Evolutionary conservation across 805 yeast species (phyloP), one percentile per base, ranked within the genome.

Genomic region (Cyberlindnera xylosilytica): DNA sequence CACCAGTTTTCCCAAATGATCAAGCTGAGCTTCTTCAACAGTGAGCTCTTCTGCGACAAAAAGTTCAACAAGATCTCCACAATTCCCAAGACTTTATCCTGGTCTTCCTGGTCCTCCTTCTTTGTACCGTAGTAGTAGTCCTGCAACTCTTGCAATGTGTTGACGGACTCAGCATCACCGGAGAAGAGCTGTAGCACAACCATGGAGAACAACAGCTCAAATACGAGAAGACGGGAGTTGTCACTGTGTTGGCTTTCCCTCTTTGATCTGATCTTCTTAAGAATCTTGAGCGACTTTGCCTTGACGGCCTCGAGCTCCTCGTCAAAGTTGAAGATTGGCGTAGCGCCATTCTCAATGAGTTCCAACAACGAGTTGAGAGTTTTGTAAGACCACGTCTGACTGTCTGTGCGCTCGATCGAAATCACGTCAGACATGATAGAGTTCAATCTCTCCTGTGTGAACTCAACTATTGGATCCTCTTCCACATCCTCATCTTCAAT

Each of bases 201-300:
- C 74, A 86, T 78, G 0, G 96, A 83, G 43, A 86, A 76, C 34
- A 91, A 66, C 28, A 87, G 65, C 61, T 88, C 95, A 56, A 91
- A 83, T 33, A 88, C 83, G 44, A 68, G 66, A 47, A 81, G 58
- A 51, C 78, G 75, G 1, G 62, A 46, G 31, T 50, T 54, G 20
- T 48, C 65, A 30, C 43, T 19, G 36, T 56, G 61, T 8, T 49
- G 50, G 4, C 69, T 53, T 26, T 49, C 57, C 38, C 69, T 61
- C 43, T 65, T 60, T 20, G 63, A 56, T 46, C 63, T 60, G 18
- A 79, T 69, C 39, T 68, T 64, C 16, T 65, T 65, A 36, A 88
- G 65, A 2, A 74, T 64, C 13, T 66, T 66, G 30, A 78, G 57
- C 4, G 84, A 74, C 41, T 75, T 74, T 2, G 61, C 53, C 49